Evolutionary conservation across 768 basidiomycete species (phyloP), one percentile per base, ranked within the genome.

Genomic region (Lactifluus rugatus): DNA sequence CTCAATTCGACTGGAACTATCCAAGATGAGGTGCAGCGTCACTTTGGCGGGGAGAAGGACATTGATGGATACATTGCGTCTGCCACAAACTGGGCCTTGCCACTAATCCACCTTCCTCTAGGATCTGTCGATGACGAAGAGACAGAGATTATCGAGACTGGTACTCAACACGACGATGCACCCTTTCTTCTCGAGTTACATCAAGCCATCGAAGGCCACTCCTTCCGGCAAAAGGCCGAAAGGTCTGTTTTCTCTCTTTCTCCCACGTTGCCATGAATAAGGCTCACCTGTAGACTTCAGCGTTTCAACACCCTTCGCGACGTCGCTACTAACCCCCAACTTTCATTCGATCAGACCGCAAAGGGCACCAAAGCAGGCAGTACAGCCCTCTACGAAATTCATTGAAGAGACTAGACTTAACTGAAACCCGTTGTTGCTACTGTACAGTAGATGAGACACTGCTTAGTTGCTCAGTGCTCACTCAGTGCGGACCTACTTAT

Each of bases 161-260:
- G 49, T 14, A 60, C n/a, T n/a, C n/a, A 52, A n/a, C 59, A 60
- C 2, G 59, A 60, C 44, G 59, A 60, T 16, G 52, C 59, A 25
- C 56, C 48, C 21, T 47, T 60, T 41, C 59, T 60, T 23, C 34
- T 60, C 32, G 59, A 60, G 34, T 32, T 60, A 52, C 34, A 56
- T n/a, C 59, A 60, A 49, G 47, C 36, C 19, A 56, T 60, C n/a
- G 56, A 47, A 25, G 26, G 54, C 5, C 59, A 60, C 47, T 2
- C 54, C 45, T 60, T 60, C 25, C 48, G 59, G 23, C 25, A 51
- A 47, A 23, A 36, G 6, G 54, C 53, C 39, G 54, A 56, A 31
- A 54, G 59, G 59, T 60, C 19, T 25, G 49, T 42, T 50, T 42
- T 28, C 44, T 37, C 42, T 17, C 9, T 19, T 5, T 2, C 10